These are phyloP conservation scores for Aspergillus ochraceoroseus DNA, from an alignment of 2,329 filamentous ascomycete genomes.

Conservation along the genomic window DNA sequence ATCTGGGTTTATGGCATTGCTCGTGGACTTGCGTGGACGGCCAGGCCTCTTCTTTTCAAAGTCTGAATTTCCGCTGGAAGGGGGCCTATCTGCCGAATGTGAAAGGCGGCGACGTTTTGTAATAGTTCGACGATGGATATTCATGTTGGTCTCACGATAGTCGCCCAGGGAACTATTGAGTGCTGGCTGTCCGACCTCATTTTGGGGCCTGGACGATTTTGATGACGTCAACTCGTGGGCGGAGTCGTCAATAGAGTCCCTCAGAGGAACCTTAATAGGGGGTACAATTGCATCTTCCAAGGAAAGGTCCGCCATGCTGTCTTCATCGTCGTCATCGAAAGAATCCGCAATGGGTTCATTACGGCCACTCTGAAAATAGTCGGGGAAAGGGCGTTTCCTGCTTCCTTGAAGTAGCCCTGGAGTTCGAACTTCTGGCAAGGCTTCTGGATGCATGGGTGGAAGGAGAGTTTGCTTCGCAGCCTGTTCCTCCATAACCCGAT, in stretches of 20 bases:
- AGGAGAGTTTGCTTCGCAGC: slow-evolving; percentile 14
- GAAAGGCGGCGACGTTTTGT: slow-evolving; percentile 32
- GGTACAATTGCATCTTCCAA: slow-evolving; percentile 21
- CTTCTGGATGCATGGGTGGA: slow-evolving; percentile 10
- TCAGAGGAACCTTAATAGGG: slow-evolving; percentile 26
- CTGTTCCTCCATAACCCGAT: slow-evolving; percentile 33
- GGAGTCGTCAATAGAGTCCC: slow-evolving; percentile 14
- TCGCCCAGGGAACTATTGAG: slow-evolving; percentile 9
- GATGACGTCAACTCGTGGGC: slow-evolving; percentile 7
- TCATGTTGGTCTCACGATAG: neutral
- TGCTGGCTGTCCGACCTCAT: slow-evolving; percentile 15
- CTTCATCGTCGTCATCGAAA: slow-evolving; percentile 29
- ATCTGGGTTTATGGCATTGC: slow-evolving; percentile 16
- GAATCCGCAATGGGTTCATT: slow-evolving; percentile 31
- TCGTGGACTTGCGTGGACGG: slow-evolving; percentile 30
- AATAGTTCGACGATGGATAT: slow-evolving; percentile 21
- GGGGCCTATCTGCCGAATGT: slow-evolving; percentile 10
- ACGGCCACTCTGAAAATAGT: slow-evolving; percentile 25
- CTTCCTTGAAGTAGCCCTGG: slow-evolving; percentile 34
- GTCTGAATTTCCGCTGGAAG: slow-evolving; percentile 6
- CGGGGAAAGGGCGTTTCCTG: slow-evolving; percentile 32
- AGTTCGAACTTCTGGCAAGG: slow-evolving; percentile 31
- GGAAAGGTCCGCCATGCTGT: slow-evolving; percentile 27
- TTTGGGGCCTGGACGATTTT: slow-evolving; percentile 15
- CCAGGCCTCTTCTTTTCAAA: slow-evolving; percentile 22